A percentile compares a stretch with the other conserved stretches of the same genome.
phyloP scores from a whole-genome alignment of 768 basidiomycete genomes.

The Porpolomopsis calyptriformis region DNA sequence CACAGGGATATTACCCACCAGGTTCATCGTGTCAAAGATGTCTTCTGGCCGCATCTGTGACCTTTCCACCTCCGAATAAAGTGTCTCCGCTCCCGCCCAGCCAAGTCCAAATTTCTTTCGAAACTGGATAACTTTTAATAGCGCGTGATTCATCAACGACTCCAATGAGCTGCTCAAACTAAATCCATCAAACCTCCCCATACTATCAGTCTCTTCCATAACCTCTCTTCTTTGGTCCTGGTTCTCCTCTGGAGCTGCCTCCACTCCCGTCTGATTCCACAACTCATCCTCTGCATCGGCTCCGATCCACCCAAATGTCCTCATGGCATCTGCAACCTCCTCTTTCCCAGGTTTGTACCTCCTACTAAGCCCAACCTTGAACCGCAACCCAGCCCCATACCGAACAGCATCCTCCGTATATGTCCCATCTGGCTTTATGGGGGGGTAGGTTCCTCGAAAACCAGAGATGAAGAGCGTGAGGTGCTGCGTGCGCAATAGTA shows the following conservation, averaged over 20 bases:
- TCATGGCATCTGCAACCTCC: conserved; percentile 35
- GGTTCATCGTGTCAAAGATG: conserved; percentile 23
- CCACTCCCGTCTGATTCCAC: conserved; percentile 19
- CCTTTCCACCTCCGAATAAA: conserved; percentile 36
- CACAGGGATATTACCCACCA: conserved; percentile 17
- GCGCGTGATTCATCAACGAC: conserved; percentile 44
- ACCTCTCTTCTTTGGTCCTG: conserved; percentile 9
- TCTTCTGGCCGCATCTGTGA: conserved; percentile 31
- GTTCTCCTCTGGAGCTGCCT: conserved; percentile 13
- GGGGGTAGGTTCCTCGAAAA: conserved; percentile 42
- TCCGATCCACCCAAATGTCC: conserved; percentile 39
- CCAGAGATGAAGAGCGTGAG: conserved; percentile 58
- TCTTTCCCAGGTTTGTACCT: conserved; percentile 50
- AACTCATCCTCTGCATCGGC: conserved; percentile 22
- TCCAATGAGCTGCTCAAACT: conserved; percentile 57
- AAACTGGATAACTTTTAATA: conserved; percentile 43
- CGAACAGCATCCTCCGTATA: conserved; percentile 26
- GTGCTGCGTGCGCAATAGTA: conserved; percentile 46
- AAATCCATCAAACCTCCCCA: conserved; percentile 44
- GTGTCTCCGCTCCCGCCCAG: conserved; percentile 60
- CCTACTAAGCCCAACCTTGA: conserved; percentile 52
- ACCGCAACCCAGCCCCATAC: conserved; percentile 30
- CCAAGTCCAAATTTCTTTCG: conserved; percentile 43
- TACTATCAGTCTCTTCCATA: conserved; percentile 23
- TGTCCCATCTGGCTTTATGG: conserved; percentile 33